Base-by-base conservation (phyloP, 768 basidiomycete species). In the Xerocomus spinulosus region DNA sequence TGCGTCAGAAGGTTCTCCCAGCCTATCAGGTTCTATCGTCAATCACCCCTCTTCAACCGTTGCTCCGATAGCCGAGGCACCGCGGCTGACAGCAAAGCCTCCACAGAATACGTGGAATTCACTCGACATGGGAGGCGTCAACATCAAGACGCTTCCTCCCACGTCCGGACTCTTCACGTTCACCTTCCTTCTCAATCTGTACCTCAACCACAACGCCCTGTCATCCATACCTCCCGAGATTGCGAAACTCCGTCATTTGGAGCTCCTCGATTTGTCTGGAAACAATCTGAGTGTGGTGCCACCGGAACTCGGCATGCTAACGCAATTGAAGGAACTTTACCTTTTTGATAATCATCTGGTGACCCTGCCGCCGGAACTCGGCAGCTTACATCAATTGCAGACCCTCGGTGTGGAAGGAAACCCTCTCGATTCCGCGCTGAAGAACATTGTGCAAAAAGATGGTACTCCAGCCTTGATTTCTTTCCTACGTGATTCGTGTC, bases 401-500 rank as follows among this genome's bases (percentile, higher is more conserved):
- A 92, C 91, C 10, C 72, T 99, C 23, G 96, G 96, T 17, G 78
- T 99, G 29, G 96, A 98, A 66, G 96, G 96, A n/a, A 99, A 99
- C 57, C 94, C 94, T 3, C 69, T 99, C 34, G 90, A 95, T 46
- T 70, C 81, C 2, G 68, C 78, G 23, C 71, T 94, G 33, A 88
- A 91, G 64, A 71, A 74, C 21, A 80, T 95, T 23, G 74, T 97
- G 42, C 93, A 96, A 69, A 94, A 93, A 67, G 92, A 97, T 28
- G 95, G 96, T n/a, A 96, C 95, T 0, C 72, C 78, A 1, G 87
- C 88, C 2, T 77, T 98, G 29, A 87, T 99, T 48, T 79, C 86
- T 0, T 91, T 81, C 64, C 80, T 98, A n/a, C 87, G 96, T 49
- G 96, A 99, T 68, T 83, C 83, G n/a, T 88, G 88, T 70, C 87